Base-by-base conservation (phyloP, 441 rosid species). In the Flueggea neowawraea region DNA sequence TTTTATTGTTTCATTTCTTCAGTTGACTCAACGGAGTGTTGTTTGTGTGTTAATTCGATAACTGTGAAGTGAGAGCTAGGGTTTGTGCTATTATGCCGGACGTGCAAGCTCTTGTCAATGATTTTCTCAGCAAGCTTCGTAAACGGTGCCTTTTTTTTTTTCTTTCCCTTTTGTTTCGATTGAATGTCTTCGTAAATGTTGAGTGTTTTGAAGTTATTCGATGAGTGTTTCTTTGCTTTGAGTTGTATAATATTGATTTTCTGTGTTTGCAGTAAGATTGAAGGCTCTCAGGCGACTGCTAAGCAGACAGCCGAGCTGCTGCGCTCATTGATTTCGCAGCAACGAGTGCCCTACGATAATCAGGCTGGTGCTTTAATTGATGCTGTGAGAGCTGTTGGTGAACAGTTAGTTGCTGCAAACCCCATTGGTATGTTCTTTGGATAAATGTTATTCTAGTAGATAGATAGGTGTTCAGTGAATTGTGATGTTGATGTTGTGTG, bases 241-340 rank as follows among this genome's bases (percentile, higher is more conserved):
- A 43, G 8, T 43, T 43, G 8, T 11, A 14, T 52, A 39, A 66
- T 62, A 17, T 39, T n/a, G 17, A 14, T 60, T 47, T 55, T 52
- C 7, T 52, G 48, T 41, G 56, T 50, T 22, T 65, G 67, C 90
- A 90, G 97, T 50, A 84, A 88, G 88, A 84, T 95, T 47, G 99
- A 95, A 70, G 99, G 99, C 39, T 90, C 98, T 44, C 97, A 88
- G n/a, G 97, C 98, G 17, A 89, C 98, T 10, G 91, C 99, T 0
- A 84, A 73, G 81, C 87, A 71, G 73, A 79, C 99, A 0, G 96
- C 90, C 6, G 96, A 90, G 63, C 75, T 95, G 53, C 85, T 92
- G 58, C 82, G 97, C 51, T 86, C 90, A 0, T 96, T 95, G 57
- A 91, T 95, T 64, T 95, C 99, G 0, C 90, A 90, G 80, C 95